phyloP scores from a whole-genome alignment of 1,284 basidiomycete genomes.

The Microbotryum violaceum region DNA sequence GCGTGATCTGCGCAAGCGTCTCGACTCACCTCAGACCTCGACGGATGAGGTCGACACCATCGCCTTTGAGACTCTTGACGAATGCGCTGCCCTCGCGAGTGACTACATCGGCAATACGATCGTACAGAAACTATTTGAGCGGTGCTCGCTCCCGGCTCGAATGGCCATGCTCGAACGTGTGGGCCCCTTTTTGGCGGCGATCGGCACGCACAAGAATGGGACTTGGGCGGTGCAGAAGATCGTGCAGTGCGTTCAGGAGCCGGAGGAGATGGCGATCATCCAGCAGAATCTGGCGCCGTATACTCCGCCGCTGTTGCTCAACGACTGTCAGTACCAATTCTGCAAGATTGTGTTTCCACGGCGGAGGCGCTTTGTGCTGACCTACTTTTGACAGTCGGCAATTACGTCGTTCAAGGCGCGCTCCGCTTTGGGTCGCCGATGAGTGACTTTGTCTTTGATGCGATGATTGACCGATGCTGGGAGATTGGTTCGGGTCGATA shows the following conservation, averaged over 20 bases:
- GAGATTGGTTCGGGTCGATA: constrained; percentile 54
- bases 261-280: constrained; percentile 78
- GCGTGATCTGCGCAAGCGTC: constrained; percentile 83
- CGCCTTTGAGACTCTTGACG: constrained; percentile 80
- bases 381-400: constrained; percentile 76
- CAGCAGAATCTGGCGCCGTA: constrained; percentile 81
- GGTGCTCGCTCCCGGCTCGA: constrained; percentile 66
- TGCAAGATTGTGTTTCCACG: too few relatives aligned
- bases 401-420: constrained; percentile 95
- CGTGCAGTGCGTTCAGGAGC: constrained; percentile 85
- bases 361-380: too few relatives aligned
- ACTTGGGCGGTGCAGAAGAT: constrained; percentile 99
- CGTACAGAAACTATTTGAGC: constrained; percentile 66
- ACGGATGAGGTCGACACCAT: constrained; percentile 82
- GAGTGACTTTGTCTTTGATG: constrained; percentile 94
- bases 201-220: constrained; percentile 98
- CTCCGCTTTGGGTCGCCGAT: constrained; percentile 80
- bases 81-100: constrained; percentile 72
- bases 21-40: constrained; percentile 71
- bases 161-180: constrained; percentile 88
- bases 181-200: constrained; percentile 88
- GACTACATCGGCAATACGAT: constrained; percentile 99
- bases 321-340: constrained; percentile 21
- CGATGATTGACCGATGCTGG: constrained; percentile 97
- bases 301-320: constrained; percentile 79